Evolutionary conservation across 2,329 filamentous ascomycete species (phyloP).

Genomic region (Trichoderma brevicompactum): DNA sequence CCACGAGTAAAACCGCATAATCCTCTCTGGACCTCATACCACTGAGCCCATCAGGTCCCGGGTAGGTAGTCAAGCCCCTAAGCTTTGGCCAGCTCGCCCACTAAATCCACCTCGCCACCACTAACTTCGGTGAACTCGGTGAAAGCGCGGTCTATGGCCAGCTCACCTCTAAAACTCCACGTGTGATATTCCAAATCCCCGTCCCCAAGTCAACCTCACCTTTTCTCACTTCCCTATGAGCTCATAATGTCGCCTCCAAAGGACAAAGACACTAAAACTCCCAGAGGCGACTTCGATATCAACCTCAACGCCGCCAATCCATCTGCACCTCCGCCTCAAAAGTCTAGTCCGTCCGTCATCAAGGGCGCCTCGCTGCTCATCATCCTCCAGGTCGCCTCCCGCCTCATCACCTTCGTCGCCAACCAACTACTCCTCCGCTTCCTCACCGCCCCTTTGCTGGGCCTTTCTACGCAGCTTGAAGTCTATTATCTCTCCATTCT

Average conservation of each 20-base stretch:
- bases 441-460: slow-evolving; percentile 81
- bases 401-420: slow-evolving; percentile 84
- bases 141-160: not conserved
- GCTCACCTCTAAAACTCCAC: not conserved
- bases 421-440: slow-evolving; percentile 91
- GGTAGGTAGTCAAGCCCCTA: not conserved
- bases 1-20: too few relatives aligned
- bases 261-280: not conserved
- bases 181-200: slow-evolving; percentile 8
- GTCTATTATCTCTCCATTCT: slow-evolving; percentile 91
- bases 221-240: not conserved
- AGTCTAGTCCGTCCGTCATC: slow-evolving; percentile 48
- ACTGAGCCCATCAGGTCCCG: too few relatives aligned
- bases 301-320: not conserved
- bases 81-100: not conserved
- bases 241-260: slow-evolving; percentile 16
- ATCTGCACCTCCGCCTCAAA: not conserved
- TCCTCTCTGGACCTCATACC: too few relatives aligned
- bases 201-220: not conserved
- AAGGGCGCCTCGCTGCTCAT: slow-evolving; percentile 85
- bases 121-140: slow-evolving; percentile 3
- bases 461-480: slow-evolving; percentile 86
- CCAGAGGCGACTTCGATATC: not conserved
- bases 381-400: slow-evolving; percentile 83
- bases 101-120: slow-evolving; percentile 1